Evolutionary conservation across 305 asterid genomes (phyloP).

Genomic region (Nicotiana rustica): DNA sequence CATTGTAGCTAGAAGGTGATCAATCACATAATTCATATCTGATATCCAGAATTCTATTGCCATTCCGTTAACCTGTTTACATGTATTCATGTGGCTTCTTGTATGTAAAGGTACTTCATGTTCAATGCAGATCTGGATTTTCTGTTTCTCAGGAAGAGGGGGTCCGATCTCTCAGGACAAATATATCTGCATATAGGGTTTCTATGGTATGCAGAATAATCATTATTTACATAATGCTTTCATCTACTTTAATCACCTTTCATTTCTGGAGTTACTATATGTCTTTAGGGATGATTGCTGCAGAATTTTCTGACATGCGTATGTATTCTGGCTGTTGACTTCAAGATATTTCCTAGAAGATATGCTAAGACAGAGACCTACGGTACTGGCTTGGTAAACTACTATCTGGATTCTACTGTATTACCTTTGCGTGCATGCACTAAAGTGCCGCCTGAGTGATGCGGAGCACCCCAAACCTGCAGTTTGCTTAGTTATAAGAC

Average conservation of each 20-base stretch:
- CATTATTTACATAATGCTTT: slow-evolving; percentile 14
- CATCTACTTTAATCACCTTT: slow-evolving; percentile 32
- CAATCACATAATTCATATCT: not conserved
- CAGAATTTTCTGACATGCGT: slow-evolving; percentile 85
- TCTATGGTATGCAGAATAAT: slow-evolving; percentile 55
- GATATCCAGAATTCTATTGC: slow-evolving; percentile 28
- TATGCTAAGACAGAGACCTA: slow-evolving; percentile 94
- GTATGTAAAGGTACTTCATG: slow-evolving; percentile 48
- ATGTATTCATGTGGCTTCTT: slow-evolving; percentile 29
- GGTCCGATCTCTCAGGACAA: slow-evolving; percentile 53
- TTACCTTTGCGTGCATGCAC: not conserved
- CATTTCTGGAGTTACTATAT: slow-evolving; percentile 32
- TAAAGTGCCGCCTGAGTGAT: not conserved
- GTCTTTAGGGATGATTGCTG: slow-evolving; percentile 43
- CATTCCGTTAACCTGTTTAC: slow-evolving; percentile 31
- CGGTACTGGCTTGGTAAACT: slow-evolving; percentile 87
- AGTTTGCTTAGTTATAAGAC: not conserved
- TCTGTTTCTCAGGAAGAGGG: slow-evolving; percentile 63
- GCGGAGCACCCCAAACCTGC: not conserved
- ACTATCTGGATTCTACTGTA: slow-evolving; percentile 30
- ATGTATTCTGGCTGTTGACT: slow-evolving; percentile 93
- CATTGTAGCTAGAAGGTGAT: slow-evolving; percentile 59
- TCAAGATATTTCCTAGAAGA: slow-evolving; percentile 92
- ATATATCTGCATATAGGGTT: slow-evolving; percentile 81
- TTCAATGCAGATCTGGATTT: slow-evolving; percentile 68